phyloP scores from a whole-genome alignment of 176 grass and related monocot species.

The Tillandsia fasciculata region DNA sequence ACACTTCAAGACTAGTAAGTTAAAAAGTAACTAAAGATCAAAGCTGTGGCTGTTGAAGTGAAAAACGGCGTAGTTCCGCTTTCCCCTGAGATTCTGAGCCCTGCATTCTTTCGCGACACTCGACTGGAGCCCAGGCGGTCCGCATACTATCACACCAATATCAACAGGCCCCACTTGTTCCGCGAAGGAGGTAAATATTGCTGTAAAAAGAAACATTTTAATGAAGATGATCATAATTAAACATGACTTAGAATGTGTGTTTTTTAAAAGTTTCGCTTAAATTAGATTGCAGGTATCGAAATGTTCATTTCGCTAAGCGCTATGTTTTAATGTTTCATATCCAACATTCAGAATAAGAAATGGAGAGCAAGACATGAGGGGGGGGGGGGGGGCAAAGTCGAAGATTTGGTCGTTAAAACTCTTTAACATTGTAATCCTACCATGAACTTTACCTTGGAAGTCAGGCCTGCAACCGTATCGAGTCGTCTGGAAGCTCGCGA shows the following conservation, averaged over 20 bases:
- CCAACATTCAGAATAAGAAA: too few species aligned
- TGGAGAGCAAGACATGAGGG: too few species aligned
- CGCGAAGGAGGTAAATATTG: conserved; percentile 26
- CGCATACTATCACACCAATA: conserved; percentile 65
- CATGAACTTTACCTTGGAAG: conserved; percentile 51
- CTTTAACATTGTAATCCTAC: neutral
- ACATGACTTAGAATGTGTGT: neutral
- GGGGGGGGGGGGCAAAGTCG: too few species aligned
- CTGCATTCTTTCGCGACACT: conserved; percentile 78
- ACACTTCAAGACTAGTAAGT: neutral
- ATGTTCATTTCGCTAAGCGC: too few species aligned
- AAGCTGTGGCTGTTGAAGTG: conserved; percentile 99
- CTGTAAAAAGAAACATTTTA: conserved; percentile 10
- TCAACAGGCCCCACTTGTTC: conserved; percentile 19
- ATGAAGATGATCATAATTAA: neutral
- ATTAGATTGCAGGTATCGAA: too few species aligned
- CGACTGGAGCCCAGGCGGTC: conserved; percentile 50
- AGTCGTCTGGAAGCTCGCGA: conserved; percentile 45
- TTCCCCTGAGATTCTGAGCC: conserved; percentile 48
- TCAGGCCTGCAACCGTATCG: conserved; percentile 72
- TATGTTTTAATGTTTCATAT: too few species aligned
- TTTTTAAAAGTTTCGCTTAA: neutral
- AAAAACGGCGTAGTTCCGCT: conserved; percentile 48
- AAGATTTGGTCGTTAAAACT: too few species aligned
- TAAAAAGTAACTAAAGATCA: conserved; percentile 37